phyloP scores from a whole-genome alignment of 2,329 filamentous ascomycete species.

The Cladobotryum mycophilum region DNA sequence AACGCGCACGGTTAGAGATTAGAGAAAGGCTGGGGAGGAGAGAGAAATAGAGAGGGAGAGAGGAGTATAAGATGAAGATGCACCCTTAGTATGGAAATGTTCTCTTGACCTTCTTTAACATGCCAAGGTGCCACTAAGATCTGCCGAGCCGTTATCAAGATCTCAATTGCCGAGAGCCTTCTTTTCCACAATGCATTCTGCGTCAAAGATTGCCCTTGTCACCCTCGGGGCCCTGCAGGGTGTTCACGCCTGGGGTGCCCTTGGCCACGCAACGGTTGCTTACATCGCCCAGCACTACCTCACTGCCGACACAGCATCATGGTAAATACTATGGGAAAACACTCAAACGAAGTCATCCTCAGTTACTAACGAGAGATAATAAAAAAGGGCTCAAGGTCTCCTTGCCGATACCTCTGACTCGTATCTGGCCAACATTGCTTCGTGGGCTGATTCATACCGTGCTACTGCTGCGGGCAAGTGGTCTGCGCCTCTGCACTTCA shows the following conservation, averaged over 20 bases:
- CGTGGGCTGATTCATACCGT: constrained; percentile 38
- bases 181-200: constrained; percentile 6
- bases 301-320: constrained; percentile 28
- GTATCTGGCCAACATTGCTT: constrained; percentile 43
- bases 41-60: background rate
- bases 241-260: constrained; percentile 32
- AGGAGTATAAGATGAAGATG: background rate
- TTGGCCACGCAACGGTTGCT: constrained; percentile 49
- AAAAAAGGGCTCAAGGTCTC: constrained; percentile 18
- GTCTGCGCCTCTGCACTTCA: constrained; percentile 43
- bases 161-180: no score
- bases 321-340: constrained; percentile 11
- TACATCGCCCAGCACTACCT: constrained; percentile 47
- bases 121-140: background rate
- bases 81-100: background rate
- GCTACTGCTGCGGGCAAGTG: constrained; percentile 40
- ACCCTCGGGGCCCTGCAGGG: constrained; percentile 13
- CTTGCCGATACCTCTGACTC: constrained; percentile 38
- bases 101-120: background rate
- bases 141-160: background rate
- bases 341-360: background rate
- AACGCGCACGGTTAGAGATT: no score
- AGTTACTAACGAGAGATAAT: background rate
- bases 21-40: no score
- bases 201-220: constrained; percentile 11